Evolutionary conservation across 1,284 basidiomycete genomes (phyloP), one percentile per base, ranked within the genome.

Genomic region (Leccinum discolor): DNA sequence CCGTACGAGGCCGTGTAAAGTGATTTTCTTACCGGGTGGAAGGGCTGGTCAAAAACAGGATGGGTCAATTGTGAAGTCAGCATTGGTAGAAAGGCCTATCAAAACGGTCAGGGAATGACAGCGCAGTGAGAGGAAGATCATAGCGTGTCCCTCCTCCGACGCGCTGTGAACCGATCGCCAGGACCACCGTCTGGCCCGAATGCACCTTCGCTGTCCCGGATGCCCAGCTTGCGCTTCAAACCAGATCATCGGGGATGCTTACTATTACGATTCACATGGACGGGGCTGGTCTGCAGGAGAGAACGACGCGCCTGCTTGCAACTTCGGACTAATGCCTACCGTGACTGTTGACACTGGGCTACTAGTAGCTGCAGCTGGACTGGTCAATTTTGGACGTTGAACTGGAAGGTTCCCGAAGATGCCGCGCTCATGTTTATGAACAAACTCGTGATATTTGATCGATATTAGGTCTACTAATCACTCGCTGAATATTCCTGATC

Each of bases 31-130:
- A 79, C 75, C 0, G 75, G 75, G 58, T 68, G 62, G 54, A 67
- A 69, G 14, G 68, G 64, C 8, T 67, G 21, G 66, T 84, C 52
- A 32, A 32, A 32, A 32, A 32, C 32, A 32, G 32, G 82, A 83
- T 65, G 80, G 82, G 26, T 91, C 87, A 11, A 71, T 87, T 56
- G 80, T 78, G 35, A 68, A 14, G 67, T 57, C 5, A 76, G 66
- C 75, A 76, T 74, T 5, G 75, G 75, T 57, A 77, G 73, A 42
- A 76, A 76, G 12, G 77, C 75, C 75, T 76, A 16, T 14, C 11
- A 32, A 16, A 40, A 38, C 0, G 5, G 61, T 74, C 35, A 64
- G 60, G 4, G 23, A 50, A 59, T 14, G 32, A 21, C 26, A 32
- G 58, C 16, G 16, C 3, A 5, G 57, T n/a, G 16, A 52, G 18